A percentile compares a stretch with the other conserved stretches of the same genome.
Evolutionary conservation across 176 grass and related monocot genomes (phyloP).

Genomic region (Lolium perenne): DNA sequence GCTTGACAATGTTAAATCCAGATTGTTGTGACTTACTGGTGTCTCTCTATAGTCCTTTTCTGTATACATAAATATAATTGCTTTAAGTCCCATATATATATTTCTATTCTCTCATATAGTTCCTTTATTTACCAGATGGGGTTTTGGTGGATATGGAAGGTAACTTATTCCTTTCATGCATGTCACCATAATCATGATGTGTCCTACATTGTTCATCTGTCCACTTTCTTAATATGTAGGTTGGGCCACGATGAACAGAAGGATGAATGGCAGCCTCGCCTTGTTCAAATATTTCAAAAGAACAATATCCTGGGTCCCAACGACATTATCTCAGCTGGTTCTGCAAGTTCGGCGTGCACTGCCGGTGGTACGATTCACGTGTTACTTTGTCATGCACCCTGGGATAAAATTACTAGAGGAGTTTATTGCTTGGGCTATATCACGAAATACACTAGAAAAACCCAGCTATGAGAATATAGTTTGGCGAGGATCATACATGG

Average conservation of each 20-base stretch:
- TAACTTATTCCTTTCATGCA: constrained; percentile 40
- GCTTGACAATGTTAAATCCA: constrained; percentile 17
- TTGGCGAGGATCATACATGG: background rate
- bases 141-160: constrained; percentile 99
- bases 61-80: constrained; percentile 31
- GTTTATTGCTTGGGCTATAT: constrained; percentile 4
- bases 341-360: constrained; percentile 89
- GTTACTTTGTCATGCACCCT: constrained; percentile 11
- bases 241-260: constrained; percentile 97
- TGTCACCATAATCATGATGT: background rate
- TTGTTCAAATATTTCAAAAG: constrained; percentile 86
- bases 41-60: constrained; percentile 18
- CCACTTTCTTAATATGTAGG: constrained; percentile 52
- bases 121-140: constrained; percentile 68
- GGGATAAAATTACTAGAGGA: background rate
- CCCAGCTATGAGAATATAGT: constrained; percentile 1
- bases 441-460: background rate
- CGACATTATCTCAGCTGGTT: constrained; percentile 81
- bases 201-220: background rate
- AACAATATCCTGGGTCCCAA: constrained; percentile 80
- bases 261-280: constrained; percentile 91
- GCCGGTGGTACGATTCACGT: constrained; percentile 66
- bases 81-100: constrained; percentile 9
- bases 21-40: background rate
- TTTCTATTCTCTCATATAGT: constrained; percentile 31